Percentiles rank a stretch among this genome's conserved stretches.
Evolutionary conservation across 2,329 filamentous ascomycete species (phyloP).

Genomic region (Zymoseptoria ardabiliae): DNA sequence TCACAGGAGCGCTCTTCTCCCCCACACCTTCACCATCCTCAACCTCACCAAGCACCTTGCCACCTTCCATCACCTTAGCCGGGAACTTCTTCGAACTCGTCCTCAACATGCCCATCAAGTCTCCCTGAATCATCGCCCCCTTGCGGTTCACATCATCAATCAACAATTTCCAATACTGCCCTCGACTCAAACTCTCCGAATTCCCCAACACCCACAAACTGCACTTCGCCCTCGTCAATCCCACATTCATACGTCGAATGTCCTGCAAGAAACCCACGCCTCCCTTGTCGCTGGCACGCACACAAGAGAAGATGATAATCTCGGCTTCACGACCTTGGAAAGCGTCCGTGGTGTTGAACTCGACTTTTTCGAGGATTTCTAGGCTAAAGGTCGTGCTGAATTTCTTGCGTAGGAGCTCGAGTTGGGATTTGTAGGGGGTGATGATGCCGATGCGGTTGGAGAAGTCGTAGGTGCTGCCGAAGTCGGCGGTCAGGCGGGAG

Average conservation of each 20-base stretch:
- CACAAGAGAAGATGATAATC: conserved; percentile 98
- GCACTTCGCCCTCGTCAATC: conserved; percentile 90
- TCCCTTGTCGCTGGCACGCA: conserved; percentile 83
- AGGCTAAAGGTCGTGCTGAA: conserved; percentile 70
- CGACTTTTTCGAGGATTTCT: conserved; percentile 67
- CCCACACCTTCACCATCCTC: conserved; percentile 5
- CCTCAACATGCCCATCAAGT: conserved; percentile 49
- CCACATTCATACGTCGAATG: conserved; percentile 98
- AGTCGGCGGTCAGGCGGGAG: conserved; percentile 68
- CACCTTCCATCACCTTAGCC: conserved; percentile 3
- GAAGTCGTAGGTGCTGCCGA: conserved; percentile 34
- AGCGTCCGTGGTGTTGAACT: conserved; percentile 98
- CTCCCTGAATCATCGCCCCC: conserved; percentile 67
- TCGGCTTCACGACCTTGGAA: conserved; percentile 96
- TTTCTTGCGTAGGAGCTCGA: conserved; percentile 67
- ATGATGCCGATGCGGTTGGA: conserved; percentile 90
- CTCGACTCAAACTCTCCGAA: conserved; percentile 74
- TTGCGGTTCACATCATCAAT: conserved; percentile 73
- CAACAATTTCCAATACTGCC: conserved; percentile 82
- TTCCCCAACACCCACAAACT: conserved; percentile 96
- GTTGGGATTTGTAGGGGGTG: conserved; percentile 92
- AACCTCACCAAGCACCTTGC: conserved; percentile 5
- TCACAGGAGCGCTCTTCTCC: background rate
- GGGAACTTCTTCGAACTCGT: conserved; percentile 43
- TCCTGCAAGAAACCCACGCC: conserved; percentile 98